Evolutionary conservation across 164 flowering plant genomes (phyloP), one percentile per base, ranked within the genome.

Genomic region (Magnolia kwangsiensis): DNA sequence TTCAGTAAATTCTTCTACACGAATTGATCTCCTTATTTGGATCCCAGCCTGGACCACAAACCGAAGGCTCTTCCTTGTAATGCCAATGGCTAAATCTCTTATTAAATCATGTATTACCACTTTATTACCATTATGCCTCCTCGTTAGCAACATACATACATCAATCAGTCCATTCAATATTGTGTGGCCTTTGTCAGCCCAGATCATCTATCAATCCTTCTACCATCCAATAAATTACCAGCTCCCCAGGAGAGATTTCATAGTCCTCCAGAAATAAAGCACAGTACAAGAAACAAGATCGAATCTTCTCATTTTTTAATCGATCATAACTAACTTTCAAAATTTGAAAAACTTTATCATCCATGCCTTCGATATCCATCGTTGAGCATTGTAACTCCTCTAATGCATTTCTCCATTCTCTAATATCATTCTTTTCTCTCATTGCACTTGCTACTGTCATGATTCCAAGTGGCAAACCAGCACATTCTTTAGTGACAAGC

Each of bases 91-190:
- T 84, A 84, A 78, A 7, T 82, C 85, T 67, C 87, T 82, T 8
- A 86, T 14, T 58, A 81, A 24, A 70, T 81, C 83, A 80, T 86
- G 88, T 83, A 86, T 81, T 68, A 74, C 84, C 13, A 84, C 83
- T 21, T 72, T 50, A 7, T 24, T 19, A 7, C 1, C 63, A 50
- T 19, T 4, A 3, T 27, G 1, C 27, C 1, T 1, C 0, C 9
- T 20, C 50, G 69, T 69, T 72, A 78, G 82, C 45, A 82, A 68
- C 37, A 81, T 50, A 18, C 80, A 76, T 14, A 24, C 78, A 58
- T 65, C 50, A 49, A 50, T 55, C 18, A 82, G 78, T 51, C 74
- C 72, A n/a, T 76, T 76, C 61, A 85, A 24, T 27, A 81, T 79
- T 1, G 74, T 20, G 8, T 83, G 79, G 5, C 83, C 84, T 66